Conservation (phyloP, 306 rosid species). For the Dalbergia oliveri region DNA sequence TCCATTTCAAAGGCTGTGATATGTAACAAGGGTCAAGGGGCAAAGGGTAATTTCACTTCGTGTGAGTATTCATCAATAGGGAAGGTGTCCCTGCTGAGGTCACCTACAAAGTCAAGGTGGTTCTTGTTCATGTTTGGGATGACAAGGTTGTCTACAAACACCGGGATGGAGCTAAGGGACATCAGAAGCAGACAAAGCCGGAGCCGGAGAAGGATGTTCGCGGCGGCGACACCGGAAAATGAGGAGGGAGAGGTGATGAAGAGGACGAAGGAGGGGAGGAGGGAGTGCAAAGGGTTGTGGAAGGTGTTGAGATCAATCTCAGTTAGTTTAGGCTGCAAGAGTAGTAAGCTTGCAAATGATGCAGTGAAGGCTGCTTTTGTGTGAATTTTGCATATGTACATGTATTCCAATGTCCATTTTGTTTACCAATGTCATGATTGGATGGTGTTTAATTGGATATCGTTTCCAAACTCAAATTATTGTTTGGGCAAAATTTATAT, state of each 20-base stretch:
- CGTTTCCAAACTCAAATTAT: no score
- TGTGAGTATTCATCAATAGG: conserved; percentile 37
- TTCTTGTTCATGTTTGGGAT: conserved; percentile 71
- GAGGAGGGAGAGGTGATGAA: conserved; percentile 14
- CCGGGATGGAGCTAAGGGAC: conserved; percentile 73
- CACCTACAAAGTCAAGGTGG: conserved; percentile 68
- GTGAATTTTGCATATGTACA: neutral
- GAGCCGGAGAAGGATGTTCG: conserved; percentile 45
- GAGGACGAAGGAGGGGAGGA: neutral
- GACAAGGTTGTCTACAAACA: conserved; percentile 46
- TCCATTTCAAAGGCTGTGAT: neutral
- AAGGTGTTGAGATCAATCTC: conserved; percentile 50
- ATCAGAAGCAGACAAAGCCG: conserved; percentile 68
- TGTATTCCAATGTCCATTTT: neutral
- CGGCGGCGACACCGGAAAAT: conserved; percentile 33
- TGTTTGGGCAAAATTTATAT: no score
- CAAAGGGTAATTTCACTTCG: conserved; percentile 11
- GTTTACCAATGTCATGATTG: no score
- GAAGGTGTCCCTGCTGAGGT: conserved; percentile 57
- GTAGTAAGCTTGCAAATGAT: conserved; percentile 47
- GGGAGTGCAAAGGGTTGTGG: conserved; percentile 54
- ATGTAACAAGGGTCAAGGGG: neutral
- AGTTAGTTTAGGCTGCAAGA: conserved; percentile 53
- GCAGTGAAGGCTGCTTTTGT: conserved; percentile 53
- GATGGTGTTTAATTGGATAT: no score